Conservation (phyloP, 75 land plant genomes). For the Adiantum capillusveneris region DNA sequence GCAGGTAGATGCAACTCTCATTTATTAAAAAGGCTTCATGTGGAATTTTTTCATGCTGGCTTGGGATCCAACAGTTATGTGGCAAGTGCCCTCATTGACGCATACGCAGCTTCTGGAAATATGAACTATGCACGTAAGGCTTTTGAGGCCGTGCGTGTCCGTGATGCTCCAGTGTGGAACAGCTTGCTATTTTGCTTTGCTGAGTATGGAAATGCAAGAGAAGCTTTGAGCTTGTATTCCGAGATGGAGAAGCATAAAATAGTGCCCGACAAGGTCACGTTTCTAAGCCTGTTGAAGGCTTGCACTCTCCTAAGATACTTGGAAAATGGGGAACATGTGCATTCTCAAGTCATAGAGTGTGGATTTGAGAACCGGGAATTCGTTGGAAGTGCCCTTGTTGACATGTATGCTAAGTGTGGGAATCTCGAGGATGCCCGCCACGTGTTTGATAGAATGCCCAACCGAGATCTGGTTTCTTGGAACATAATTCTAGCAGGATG, state of each 20-base stretch:
- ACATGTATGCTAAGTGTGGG: slow-evolving; percentile 69
- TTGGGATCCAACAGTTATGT: slow-evolving; percentile 7
- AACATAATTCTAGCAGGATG: slow-evolving; percentile 36
- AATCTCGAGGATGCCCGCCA: slow-evolving; percentile 15
- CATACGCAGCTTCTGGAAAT: slow-evolving; percentile 24
- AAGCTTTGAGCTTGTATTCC: slow-evolving; percentile 16
- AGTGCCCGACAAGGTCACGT: slow-evolving; percentile 24
- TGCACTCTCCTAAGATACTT: slow-evolving; percentile 32
- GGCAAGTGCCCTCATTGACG: slow-evolving; percentile 16
- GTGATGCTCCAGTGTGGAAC: slow-evolving; percentile 19
- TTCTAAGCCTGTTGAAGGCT: slow-evolving; percentile 33
- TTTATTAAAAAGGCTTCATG: background rate
- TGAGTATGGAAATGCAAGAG: slow-evolving; percentile 7
- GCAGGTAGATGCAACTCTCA: slow-evolving; percentile 1
- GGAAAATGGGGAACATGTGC: slow-evolving; percentile 32
- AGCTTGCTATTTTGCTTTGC: slow-evolving; percentile 23
- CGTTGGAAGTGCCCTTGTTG: slow-evolving; percentile 38
- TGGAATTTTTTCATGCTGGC: background rate
- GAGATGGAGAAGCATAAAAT: slow-evolving; percentile 14
- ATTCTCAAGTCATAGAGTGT: slow-evolving; percentile 27
- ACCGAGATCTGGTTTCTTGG: slow-evolving; percentile 43
- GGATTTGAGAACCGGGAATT: slow-evolving; percentile 24
- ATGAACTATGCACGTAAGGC: slow-evolving; percentile 4
- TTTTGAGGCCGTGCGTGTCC: slow-evolving; percentile 3
- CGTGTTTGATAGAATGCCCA: slow-evolving; percentile 25